Percentiles rank a stretch among this genome's conserved stretches.
Conservation (phyloP, 495 filamentous ascomycete species). For the Neurospora pannonica region DNA sequence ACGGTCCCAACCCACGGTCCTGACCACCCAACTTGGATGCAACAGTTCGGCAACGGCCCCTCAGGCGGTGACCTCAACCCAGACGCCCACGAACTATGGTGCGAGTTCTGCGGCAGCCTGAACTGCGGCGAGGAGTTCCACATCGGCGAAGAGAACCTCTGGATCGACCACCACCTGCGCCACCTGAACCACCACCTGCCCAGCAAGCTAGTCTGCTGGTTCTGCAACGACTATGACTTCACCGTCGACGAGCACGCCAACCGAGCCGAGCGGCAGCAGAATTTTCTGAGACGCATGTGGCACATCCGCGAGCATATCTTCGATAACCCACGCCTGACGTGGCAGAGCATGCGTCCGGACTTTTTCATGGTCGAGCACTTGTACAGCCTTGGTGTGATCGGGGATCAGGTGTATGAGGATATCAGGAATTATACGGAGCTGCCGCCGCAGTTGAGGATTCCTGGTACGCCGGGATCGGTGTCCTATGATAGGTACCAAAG, state of each 20-base stretch:
- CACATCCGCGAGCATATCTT: conserved; percentile 29
- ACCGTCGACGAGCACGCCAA: not conserved
- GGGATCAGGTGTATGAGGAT: not conserved
- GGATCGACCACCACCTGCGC: conserved; percentile 27
- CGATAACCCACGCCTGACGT: conserved; percentile 6
- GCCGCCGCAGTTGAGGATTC: not conserved
- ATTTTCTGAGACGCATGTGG: conserved; percentile 31
- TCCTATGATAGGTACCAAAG: not conserved
- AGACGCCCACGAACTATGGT: conserved; percentile 17
- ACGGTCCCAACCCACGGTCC: not conserved
- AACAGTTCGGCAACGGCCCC: not conserved
- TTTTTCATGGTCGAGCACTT: conserved; percentile 28
- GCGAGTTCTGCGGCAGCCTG: conserved; percentile 26
- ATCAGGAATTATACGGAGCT: conserved; percentile 16
- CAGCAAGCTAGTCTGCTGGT: conserved; percentile 32
- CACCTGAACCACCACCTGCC: conserved; percentile 21
- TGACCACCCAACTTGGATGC: not conserved
- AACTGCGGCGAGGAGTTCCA: conserved; percentile 24
- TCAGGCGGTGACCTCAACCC: not conserved
- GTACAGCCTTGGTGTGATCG: conserved; percentile 8
- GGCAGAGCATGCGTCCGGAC: conserved; percentile 29
- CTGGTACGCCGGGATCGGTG: not conserved
- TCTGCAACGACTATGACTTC: conserved; percentile 32
- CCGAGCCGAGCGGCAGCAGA: conserved; percentile 2
- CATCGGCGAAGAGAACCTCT: conserved; percentile 23